Evolutionary conservation across 345 rosid genomes (phyloP), one percentile per base, ranked within the genome.

Genomic region (Rubroshorea leprosula): DNA sequence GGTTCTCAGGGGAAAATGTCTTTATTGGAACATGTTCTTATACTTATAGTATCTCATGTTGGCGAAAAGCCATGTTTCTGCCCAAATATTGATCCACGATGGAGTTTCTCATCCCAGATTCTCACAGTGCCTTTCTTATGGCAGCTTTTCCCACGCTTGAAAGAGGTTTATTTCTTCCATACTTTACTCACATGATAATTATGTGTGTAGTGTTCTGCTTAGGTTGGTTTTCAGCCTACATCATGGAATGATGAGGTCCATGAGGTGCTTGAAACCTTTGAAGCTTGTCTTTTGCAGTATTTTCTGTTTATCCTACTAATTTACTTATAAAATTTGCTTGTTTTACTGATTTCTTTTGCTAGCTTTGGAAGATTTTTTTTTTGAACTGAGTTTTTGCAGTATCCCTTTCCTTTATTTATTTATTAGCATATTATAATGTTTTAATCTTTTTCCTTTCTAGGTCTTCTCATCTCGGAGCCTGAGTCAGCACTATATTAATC

Each of bases 41-140:
- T 71, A 43, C 72, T 69, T 55, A 60, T 85, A 68, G 70, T 85
- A 57, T 71, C 81, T 62, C 99, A 93, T 70, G 63, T 70, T 67
- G 88, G 96, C 55, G 71, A 68, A 69, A 64, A 66, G 64, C 81
- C 84, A 49, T 85, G 96, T 68, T 70, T 64, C 57, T 93, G 99
- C 74, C 78, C 80, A 61, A 72, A 25, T 68, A 57, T 78, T 59
- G 89, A 87, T 74, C 83, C 95, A 21, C 64, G 51, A 27, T 69
- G 80, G 77, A 89, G 89, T 77, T 87, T 93, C 80, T 72, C 78
- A 8, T 90, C 85, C 27, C 96, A 85, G 70, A 91, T 93, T 69
- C 83, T 93, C 49, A 87, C 99, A 50, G 59, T 90, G 54, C 95
- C 99, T 66, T 79, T 89, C 70, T 65, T 90, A 65, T 93, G 97